Base-by-base conservation (phyloP, 352 stramenopile genomes). In the Globisporangium abappressorium region DNA sequence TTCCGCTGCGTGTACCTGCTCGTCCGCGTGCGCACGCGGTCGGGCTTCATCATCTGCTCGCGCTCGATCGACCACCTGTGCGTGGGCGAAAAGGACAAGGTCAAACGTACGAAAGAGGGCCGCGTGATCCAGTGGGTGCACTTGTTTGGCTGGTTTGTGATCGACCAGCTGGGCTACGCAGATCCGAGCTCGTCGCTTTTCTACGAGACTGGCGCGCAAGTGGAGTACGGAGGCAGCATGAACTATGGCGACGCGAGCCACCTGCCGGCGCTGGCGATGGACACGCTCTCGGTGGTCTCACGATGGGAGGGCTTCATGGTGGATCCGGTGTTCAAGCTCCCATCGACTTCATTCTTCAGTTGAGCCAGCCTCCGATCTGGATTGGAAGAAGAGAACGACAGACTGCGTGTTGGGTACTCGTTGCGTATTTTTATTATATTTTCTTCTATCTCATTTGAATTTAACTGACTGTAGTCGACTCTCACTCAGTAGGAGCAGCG, bases 1-100 rank as follows among this genome's bases (percentile, higher is more conserved):
- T 92, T 82, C 59, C 84, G 84, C 57, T 87, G 74, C 22, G 82
- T 89, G 64, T 88, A 91, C 72, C 66, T 92, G 64, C 72, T 92
- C 62, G 90, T 91, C 66, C 84, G 84, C 41, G 79, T 92, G 57
- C 84, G 81, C 18, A 91, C 82, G 24, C 75, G 77, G 28, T 80
- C 78, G 8, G 84, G 84, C 5, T 91, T 90, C 34, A 58, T 92
- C 47, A 82, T 92, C 49, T 89, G 84, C 62, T 70, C 81, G 54
- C 78, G 81, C 51, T 91, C 84, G 18, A 71, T 92, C 41, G 63
- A 81, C 56, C 49, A 58, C 14, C 12, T 63, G 5, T 64, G 43
- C 30, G 66, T 72, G 18, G 46, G 54, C 18, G 55, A 56, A 24
- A 67, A 75, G 51, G 33, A 68, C 49, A 66, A 70, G 30, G 46